Evolutionary conservation across 768 basidiomycete species (phyloP).

Genomic region (Lactarius evosmus): DNA sequence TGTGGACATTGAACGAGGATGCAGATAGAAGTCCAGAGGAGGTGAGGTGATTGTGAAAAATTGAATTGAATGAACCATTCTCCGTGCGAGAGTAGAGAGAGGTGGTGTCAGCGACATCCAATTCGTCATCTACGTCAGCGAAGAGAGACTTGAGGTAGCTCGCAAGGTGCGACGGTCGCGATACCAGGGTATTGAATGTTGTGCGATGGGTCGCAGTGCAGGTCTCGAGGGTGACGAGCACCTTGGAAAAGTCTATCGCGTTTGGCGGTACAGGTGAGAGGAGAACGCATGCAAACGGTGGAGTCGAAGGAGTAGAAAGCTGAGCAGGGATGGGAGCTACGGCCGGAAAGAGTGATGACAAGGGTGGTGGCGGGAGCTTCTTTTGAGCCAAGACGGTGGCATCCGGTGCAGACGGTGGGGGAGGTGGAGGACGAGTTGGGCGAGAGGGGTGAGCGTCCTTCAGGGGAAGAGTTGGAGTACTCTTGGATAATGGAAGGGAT

Average conservation of each 20-base stretch:
- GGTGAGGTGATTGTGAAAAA: constrained; percentile 61
- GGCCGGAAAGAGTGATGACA: constrained; percentile 41
- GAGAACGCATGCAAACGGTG: constrained; percentile 63
- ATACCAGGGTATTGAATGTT: constrained; percentile 61
- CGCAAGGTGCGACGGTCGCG: constrained; percentile 65
- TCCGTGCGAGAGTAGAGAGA: constrained; percentile 56
- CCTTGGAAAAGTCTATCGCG: constrained; percentile 57
- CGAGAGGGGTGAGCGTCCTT: constrained; percentile 35
- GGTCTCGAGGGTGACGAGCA: constrained; percentile 73
- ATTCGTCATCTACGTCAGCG: constrained; percentile 34
- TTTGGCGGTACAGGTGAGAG: constrained; percentile 47
- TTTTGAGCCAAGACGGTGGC: constrained; percentile 31
- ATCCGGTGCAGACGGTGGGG: constrained; percentile 29
- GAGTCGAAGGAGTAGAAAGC: constrained; percentile 43
- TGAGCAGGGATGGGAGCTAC: constrained; percentile 51
- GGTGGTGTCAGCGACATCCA: constrained; percentile 43
- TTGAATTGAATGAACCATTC: constrained; percentile 41
- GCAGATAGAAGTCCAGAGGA: constrained; percentile 54
- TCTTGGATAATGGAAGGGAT: constrained; percentile 30
- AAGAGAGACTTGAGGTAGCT: constrained; percentile 34
- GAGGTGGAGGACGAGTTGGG: constrained; percentile 36
- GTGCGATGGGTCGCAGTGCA: constrained; percentile 64
- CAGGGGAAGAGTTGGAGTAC: constrained; percentile 25
- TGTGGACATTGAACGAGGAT: constrained; percentile 48
- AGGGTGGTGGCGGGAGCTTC: constrained; percentile 29